Conservation (phyloP, 352 stramenopile genomes). For the Globisporangium cylindrosporum region DNA sequence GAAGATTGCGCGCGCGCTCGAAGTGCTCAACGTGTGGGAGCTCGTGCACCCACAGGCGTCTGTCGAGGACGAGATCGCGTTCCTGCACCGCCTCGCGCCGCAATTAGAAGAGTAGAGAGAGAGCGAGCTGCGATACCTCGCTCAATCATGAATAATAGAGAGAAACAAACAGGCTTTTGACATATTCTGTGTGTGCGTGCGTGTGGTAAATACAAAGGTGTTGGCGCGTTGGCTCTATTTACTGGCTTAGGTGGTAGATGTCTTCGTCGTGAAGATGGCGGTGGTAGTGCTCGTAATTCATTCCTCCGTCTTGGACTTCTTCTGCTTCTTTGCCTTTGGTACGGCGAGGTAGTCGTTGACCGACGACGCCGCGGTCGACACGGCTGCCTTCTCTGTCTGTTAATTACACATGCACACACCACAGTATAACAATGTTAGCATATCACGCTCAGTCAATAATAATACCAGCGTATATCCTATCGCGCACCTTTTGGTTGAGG, state of each 20-base stretch:
- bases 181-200: not conserved
- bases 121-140: not conserved
- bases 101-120: slow-evolving; percentile 7
- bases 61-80: slow-evolving; percentile 35
- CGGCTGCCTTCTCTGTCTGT: slow-evolving; percentile 35
- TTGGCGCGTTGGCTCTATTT: slow-evolving; percentile 6
- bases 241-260: not conserved
- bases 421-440: not conserved
- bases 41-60: slow-evolving; percentile 29
- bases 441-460: too few relatives aligned
- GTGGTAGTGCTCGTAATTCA: not conserved
- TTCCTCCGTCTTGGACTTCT: slow-evolving; percentile 40
- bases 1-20: slow-evolving; percentile 45
- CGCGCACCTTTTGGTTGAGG: slow-evolving; percentile 62
- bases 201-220: not conserved
- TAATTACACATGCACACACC: not conserved
- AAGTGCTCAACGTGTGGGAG: slow-evolving; percentile 59
- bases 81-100: slow-evolving; percentile 25
- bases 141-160: slow-evolving; percentile 5
- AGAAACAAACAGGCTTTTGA: not conserved
- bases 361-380: slow-evolving; percentile 26
- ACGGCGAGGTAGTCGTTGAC: slow-evolving; percentile 68
- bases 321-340: slow-evolving; percentile 56
- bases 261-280: not conserved
- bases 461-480: not conserved